Conservation (phyloP, 2,329 filamentous ascomycete species). For the Aspergillus sp. region DNA sequence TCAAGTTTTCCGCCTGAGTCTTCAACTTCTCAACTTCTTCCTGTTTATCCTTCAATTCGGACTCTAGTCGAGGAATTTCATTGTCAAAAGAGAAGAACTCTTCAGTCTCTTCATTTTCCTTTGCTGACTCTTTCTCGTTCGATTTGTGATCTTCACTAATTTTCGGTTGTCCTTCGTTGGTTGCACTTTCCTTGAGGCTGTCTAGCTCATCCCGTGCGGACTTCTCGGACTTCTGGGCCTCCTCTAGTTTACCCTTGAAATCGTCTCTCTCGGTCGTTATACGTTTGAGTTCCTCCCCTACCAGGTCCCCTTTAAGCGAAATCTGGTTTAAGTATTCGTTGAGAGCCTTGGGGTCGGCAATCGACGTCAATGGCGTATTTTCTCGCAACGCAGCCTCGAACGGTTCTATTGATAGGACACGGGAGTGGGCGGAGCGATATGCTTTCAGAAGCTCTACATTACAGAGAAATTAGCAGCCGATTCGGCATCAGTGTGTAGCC, state of each 20-base stretch:
- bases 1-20: constrained; percentile 65
- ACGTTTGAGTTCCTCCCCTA: constrained; percentile 88
- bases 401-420: constrained; percentile 82
- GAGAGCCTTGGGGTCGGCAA: constrained; percentile 78
- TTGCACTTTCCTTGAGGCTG: constrained; percentile 47
- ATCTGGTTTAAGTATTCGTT: constrained; percentile 89
- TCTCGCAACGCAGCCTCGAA: constrained; percentile 91
- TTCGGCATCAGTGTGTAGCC: not conserved
- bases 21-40: constrained; percentile 71
- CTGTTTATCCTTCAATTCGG: constrained; percentile 68
- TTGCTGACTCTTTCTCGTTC: not conserved
- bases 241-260: constrained; percentile 73
- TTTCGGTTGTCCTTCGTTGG: constrained; percentile 34
- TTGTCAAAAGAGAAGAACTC: constrained; percentile 93
- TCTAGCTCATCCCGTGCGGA: constrained; percentile 65
- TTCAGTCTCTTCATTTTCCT: constrained; percentile 46
- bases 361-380: constrained; percentile 86
- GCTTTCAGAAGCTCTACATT: constrained; percentile 79
- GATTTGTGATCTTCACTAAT: constrained; percentile 8
- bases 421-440: constrained; percentile 85
- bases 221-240: constrained; percentile 63
- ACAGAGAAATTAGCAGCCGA: not conserved
- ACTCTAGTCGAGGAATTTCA: constrained; percentile 78
- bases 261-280: constrained; percentile 79
- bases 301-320: constrained; percentile 84